A percentile compares a stretch with the other conserved stretches of the same genome.
phyloP scores from a whole-genome alignment of 768 basidiomycete genomes.

The Cystofilobasidium capitatum region DNA sequence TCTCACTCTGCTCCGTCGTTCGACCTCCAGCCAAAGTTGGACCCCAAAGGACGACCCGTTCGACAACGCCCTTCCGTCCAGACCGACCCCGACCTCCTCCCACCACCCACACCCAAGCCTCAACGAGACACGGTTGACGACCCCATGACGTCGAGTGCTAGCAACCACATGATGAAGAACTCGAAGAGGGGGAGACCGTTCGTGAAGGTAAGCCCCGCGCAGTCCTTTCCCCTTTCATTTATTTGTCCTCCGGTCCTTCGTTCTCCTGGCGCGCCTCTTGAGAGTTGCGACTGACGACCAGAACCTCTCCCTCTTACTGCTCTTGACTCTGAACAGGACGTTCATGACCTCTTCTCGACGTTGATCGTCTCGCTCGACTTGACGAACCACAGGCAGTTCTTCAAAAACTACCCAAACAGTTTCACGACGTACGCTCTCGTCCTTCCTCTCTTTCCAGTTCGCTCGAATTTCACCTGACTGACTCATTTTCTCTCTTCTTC shows the following conservation, averaged over 20 bases:
- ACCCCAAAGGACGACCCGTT: conserved; percentile 7
- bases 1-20: neutral
- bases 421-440: conserved; percentile 73
- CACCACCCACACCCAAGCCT: neutral
- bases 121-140: neutral
- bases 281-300: neutral
- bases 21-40: neutral
- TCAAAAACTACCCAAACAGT: conserved; percentile 84
- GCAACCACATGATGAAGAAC: conserved; percentile 88
- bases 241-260: conserved; percentile 9
- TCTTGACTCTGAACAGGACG: conserved; percentile 56
- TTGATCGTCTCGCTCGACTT: conserved; percentile 87
- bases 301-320: conserved; percentile 14
- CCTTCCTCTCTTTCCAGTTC: neutral
- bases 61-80: neutral
- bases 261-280: neutral
- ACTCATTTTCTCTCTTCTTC: neutral
- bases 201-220: conserved; percentile 57
- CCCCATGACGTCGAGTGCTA: conserved; percentile 6
- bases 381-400: conserved; percentile 84
- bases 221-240: neutral
- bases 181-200: conserved; percentile 90
- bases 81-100: neutral
- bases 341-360: conserved; percentile 94
- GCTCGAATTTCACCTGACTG: neutral